A percentile compares a stretch with the other conserved stretches of the same genome.
phyloP scores from a whole-genome alignment of 495 filamentous ascomycete species.

The Penicillium soppii region DNA sequence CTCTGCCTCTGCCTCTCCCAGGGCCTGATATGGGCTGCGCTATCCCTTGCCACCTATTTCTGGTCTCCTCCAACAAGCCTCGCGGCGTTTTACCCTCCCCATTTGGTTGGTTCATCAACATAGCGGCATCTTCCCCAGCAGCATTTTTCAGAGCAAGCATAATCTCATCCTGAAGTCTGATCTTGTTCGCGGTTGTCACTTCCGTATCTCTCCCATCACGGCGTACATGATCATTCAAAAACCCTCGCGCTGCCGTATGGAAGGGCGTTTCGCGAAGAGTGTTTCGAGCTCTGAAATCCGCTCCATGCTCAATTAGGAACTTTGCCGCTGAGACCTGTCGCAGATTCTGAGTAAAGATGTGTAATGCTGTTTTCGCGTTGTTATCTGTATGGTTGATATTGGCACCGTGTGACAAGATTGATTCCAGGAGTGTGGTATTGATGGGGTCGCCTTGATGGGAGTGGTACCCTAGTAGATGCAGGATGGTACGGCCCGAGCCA shows the following conservation, averaged over 20 bases:
- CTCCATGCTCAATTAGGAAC: conserved; percentile 8
- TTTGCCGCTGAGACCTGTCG: conserved; percentile 7
- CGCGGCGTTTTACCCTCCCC: conserved; percentile 8
- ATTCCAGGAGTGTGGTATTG: conserved; percentile 5
- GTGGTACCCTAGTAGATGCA: conserved; percentile 10
- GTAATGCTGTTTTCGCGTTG: conserved; percentile 13
- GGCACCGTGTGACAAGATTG: conserved; percentile 12
- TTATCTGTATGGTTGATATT: conserved; percentile 13
- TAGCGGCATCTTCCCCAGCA: conserved; percentile 5
- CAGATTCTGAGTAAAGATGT: conserved; percentile 9
- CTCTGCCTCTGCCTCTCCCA: conserved; percentile 6
- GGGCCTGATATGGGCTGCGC: neutral
- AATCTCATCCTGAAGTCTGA: neutral
- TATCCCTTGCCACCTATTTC: conserved; percentile 6
- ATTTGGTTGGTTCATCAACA: conserved; percentile 13
- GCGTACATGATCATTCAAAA: neutral
- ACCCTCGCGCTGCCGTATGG: neutral
- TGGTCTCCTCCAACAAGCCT: conserved; percentile 10
- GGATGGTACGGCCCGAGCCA: neutral
- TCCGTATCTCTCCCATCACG: conserved; percentile 5
- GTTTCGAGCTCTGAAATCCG: conserved; percentile 4
- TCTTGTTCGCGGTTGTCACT: conserved; percentile 5
- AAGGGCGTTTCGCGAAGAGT: neutral
- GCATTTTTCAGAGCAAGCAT: conserved; percentile 6
- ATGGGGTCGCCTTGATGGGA: conserved; percentile 5